Evolutionary conservation across 768 basidiomycete genomes (phyloP), one percentile per base, ranked within the genome.

Genomic region (Hirschioporus abietinus): DNA sequence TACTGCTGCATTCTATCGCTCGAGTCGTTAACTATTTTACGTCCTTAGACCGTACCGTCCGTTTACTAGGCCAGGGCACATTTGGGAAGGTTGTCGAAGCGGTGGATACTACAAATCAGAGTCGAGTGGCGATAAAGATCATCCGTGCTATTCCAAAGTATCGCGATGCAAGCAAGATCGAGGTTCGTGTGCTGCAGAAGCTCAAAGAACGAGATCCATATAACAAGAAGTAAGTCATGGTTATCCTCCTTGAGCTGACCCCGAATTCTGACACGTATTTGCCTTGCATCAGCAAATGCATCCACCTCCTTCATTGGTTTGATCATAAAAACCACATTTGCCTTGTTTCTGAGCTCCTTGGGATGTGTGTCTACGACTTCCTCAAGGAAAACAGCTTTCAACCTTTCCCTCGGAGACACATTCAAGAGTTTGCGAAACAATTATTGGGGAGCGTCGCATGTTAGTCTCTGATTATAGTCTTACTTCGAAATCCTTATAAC

Each of bases 81-180:
- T 99, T 99, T 74, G 97, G 97, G 71, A 99, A 99, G 78, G 97
- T 99, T 34, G 95, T 99, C 62, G 93, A 98, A 76, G 95, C 95
- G 7, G 76, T 91, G 71, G 93, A 97, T 80, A 85, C 86, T 58
- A 83, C 88, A 70, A 90, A 86, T 27, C 86, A 90, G 68, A 83
- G 81, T 71, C 82, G 87, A 72, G 96, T 98, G 35, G 97, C 97
- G 63, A 95, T 99, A 81, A 99, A 99, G 84, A 96, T 99, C 67
- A 99, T 99, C 72, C 89, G 97, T 63, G 95, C 95, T 63, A 96
- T 99, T 63, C 96, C 93, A 63, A 99, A 99, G 79, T 99, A 99
- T 74, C 92, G 97, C 60, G 97, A 99, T 78, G 97, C 97, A 15
- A 95, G 93, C 77, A 96, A 94, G 81, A 99, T 99, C 68, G 97